phyloP scores from a whole-genome alignment of 1,139 yeast species.

The Suhomyces wounanorum region DNA sequence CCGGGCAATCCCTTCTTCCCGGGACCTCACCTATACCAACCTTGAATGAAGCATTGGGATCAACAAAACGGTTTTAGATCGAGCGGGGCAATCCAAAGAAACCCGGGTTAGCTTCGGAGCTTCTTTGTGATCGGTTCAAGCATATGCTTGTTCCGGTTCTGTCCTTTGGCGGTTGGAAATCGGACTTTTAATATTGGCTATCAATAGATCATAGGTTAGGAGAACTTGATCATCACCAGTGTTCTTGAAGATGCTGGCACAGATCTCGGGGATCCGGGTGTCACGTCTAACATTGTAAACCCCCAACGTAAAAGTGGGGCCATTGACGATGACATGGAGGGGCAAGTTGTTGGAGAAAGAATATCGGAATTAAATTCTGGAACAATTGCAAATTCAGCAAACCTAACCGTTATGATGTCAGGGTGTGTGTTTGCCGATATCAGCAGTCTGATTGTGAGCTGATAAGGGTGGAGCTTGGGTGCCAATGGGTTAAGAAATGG shows the following conservation, averaged over 20 bases:
- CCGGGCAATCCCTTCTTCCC: background rate
- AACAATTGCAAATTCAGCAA: background rate
- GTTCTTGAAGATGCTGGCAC: background rate
- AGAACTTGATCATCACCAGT: background rate
- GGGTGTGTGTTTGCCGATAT: background rate
- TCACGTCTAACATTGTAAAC: background rate
- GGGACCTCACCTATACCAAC: background rate
- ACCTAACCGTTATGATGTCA: background rate
- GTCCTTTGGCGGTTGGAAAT: background rate
- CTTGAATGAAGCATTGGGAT: background rate
- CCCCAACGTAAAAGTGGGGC: background rate
- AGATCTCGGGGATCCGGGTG: background rate
- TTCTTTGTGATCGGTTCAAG: background rate
- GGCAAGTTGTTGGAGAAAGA: background rate
- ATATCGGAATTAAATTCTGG: background rate
- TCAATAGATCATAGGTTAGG: background rate
- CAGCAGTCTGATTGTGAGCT: background rate
- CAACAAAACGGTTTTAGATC: background rate
- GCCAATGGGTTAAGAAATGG: background rate
- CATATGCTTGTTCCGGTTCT: background rate
- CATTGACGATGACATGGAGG: background rate
- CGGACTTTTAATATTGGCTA: background rate
- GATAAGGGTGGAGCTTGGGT: background rate
- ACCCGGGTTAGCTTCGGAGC: background rate
- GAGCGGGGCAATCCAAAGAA: background rate